Base-by-base conservation (phyloP, 2,329 filamentous ascomycete species). In the Apiospora rasikravindrae region DNA sequence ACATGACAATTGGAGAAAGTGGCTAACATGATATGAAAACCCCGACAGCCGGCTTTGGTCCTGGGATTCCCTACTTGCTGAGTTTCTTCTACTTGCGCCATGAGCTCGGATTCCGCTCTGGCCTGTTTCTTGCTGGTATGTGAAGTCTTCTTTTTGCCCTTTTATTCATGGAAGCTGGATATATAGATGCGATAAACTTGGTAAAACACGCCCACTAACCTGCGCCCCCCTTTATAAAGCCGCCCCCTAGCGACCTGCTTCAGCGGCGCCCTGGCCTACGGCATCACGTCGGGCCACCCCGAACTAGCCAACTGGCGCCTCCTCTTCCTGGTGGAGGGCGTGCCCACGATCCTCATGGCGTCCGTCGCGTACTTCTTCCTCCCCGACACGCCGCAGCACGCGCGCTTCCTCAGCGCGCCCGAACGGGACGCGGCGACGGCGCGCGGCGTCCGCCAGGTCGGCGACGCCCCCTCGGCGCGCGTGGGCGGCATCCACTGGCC, bases 201-300 rank as follows among this genome's bases (percentile, higher is more conserved):
- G 19, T 40, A n/a, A 22, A 16, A n/a, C 8, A 5, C 19, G 40
- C 37, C 6, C 40, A 11, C 66, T 68, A 44, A 68, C 66, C 1
- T 1, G 33, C 33, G 33, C 33, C 14, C 26, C 19, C 24, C 24
- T 2, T 29, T 4, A 19, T 51, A 22, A 24, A 69, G 81, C 83
- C 22, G 91, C 90, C 91, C 92, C 1, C 83, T 93, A 19, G 91
- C 91, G 4, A 93, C 90, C 67, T 91, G 89, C 5, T 94, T 93
- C 76, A 90, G 91, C 0, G 91, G 91, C 1, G 91, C 91, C 2
- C 81, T 93, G 10, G 91, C 91, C 1, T 92, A 92, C 74, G 90
- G 88, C 0, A 93, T 94, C 75, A 93, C 91, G 0, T 90, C 88
- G 7, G 89, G 90, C 10, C 84, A 87, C 76, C 84, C 87, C 0